phyloP scores from a whole-genome alignment of 805 yeast genomes.

The Zygoascus ofunaensis region DNA sequence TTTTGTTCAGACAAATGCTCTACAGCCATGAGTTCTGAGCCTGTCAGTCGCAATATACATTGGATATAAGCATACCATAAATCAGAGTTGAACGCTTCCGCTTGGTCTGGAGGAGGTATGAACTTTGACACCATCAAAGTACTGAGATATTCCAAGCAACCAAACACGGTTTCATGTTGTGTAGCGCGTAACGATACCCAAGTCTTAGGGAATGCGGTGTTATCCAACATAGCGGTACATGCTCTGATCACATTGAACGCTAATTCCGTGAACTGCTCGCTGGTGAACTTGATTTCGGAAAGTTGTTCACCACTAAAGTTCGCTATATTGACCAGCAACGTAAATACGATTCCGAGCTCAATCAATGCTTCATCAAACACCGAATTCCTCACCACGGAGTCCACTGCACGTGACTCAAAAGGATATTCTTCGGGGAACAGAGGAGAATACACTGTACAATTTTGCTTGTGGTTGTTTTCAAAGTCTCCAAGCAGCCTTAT shows the following conservation, averaged over 20 bases:
- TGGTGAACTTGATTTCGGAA: conserved; percentile 18
- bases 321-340: conserved; percentile 26
- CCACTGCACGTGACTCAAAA: conserved; percentile 54
- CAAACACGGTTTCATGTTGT: conserved; percentile 24
- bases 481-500: conserved; percentile 19
- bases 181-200: conserved; percentile 56
- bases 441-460: conserved; percentile 47
- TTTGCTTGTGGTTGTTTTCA: conserved; percentile 41
- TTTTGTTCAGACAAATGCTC: conserved; percentile 68
- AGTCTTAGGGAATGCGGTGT: conserved; percentile 34
- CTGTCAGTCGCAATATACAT: conserved; percentile 47
- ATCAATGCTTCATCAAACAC: conserved; percentile 60
- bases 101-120: conserved; percentile 42
- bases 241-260: conserved; percentile 22
- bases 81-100: conserved; percentile 47
- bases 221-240: conserved; percentile 22
- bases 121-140: conserved; percentile 42
- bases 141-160: conserved; percentile 31
- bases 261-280: conserved; percentile 21
- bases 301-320: conserved; percentile 16
- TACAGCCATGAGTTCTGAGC: conserved; percentile 58
- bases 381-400: conserved; percentile 64
- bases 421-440: conserved; percentile 61
- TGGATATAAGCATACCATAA: conserved; percentile 64
- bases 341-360: conserved; percentile 52